Base-by-base conservation (phyloP, 352 stramenopile species). In the Phytophthora aleatoria region DNA sequence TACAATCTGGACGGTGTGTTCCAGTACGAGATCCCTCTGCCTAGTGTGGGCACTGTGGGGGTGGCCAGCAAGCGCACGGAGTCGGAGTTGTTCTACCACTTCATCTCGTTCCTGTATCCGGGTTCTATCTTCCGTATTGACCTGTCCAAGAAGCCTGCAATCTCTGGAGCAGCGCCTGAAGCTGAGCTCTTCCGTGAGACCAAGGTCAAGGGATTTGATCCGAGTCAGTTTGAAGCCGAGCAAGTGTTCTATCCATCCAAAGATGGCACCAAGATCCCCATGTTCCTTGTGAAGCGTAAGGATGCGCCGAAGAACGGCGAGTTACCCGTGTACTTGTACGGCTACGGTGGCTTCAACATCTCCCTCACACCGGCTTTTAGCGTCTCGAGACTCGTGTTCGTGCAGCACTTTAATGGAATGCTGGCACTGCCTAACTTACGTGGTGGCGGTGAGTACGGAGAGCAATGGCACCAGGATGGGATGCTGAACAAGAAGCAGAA, bases 261-360 rank as follows among this genome's bases (percentile, higher is more conserved):
- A 61, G 96, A 98, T 65, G 96, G 95, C 41, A 98, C 94, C 7
- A 87, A 96, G 70, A 89, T 99, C 68, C 96, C 96, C 3, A 98
- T 98, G 80, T 98, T 98, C 73, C 85, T 98, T 20, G 84, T 98
- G 44, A 89, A 90, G 59, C 87, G 89, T 54, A 94, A 96, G 72
- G 80, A 80, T 43, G 67, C 81, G 4, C 70, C 64, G 9, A 64
- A 91, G 53, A 87, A 98, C 66, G 91, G 91, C 12, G 72, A 92
- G 20, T 86, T 90, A 55, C 96, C 94, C 4, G 97, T 94, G 49
- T 91, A 98, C 45, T 50, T 98, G 12, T 97, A 98, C 71, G 95
- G 89, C 54, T 99, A 98, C 67, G 95, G 95, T 26, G 96, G 96
- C 28, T 99, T 99, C 75, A 97, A 98, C 72, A 96, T 98, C 56